Evolutionary conservation across 352 stramenopile species (phyloP), one percentile per base, ranked within the genome.

Genomic region (Pythium aristosporum): DNA sequence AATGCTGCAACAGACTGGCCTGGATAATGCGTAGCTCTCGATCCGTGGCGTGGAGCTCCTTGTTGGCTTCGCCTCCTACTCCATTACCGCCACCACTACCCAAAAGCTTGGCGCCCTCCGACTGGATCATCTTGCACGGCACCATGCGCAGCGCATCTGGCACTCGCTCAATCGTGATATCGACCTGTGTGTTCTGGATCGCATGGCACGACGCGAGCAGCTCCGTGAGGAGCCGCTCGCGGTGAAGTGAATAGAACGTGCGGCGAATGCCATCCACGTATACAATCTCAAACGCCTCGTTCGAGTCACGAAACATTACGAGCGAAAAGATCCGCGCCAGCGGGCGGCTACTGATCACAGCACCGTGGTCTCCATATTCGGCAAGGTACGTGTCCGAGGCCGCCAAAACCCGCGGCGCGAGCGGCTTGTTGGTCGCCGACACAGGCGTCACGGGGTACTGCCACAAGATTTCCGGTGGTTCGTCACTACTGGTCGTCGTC

Each of bases 221-320:
- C 60, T 95, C 85, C 36, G 72, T 84, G 28, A 95, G 71, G 23
- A 95, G 88, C 46, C 87, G 88, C 37, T 95, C 87, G 9, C 80
- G 71, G 28, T 90, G 79, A 1, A 74, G 53, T 6, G 76, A 87
- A 49, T 77, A 79, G 43, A 92, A 95, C 23, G 77, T 89, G 16
- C 87, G 77, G 7, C 72, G 80, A 21, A 95, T 68, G 9, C 82
- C 87, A 30, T 92, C 85, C 12, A 89, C 77, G 28, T 85, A 95
- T 15, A 88, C 70, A 49, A 95, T 70, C 69, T 91, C 75, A 61
- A 95, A 92, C 1, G 77, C 72, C 5, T 92, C 76, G 10, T 73
- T 56, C 12, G 76, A 80, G 21, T 91, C 80, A 44, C 79, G 72
- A 32, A 85, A 85, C 60, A 94, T 56, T 25, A 92, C 74, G 6